phyloP scores from a whole-genome alignment of 2,329 filamentous ascomycete species.

The Lasiodiplodia hormozganensis region DNA sequence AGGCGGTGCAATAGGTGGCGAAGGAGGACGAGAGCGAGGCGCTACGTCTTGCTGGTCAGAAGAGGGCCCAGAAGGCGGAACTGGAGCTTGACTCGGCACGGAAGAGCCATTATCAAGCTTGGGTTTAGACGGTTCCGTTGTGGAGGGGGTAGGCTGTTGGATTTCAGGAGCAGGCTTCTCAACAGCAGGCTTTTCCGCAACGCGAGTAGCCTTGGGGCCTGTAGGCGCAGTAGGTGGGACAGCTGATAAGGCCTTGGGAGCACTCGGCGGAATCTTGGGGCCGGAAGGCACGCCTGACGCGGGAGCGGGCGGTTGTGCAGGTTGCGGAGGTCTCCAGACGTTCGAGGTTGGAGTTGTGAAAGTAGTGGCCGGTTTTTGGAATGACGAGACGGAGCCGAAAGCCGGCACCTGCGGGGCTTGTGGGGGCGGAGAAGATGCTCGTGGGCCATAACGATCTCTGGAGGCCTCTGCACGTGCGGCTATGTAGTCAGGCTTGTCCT shows the following conservation, averaged over 20 bases:
- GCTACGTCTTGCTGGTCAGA: constrained; percentile 23
- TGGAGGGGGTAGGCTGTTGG: constrained; percentile 33
- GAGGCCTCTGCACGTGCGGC: constrained; percentile 55
- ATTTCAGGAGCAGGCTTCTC: constrained; percentile 32
- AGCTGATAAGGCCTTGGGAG: constrained; percentile 44
- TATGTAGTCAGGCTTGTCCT: constrained; percentile 52
- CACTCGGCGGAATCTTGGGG: constrained; percentile 41
- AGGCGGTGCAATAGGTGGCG: constrained; percentile 24
- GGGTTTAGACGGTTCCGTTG: constrained; percentile 32
- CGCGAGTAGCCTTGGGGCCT: constrained; percentile 43
- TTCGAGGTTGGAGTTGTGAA: constrained; percentile 38
- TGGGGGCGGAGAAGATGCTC: constrained; percentile 59
- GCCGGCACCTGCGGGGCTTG: constrained; percentile 62
- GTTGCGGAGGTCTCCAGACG: constrained; percentile 51
- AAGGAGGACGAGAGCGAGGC: constrained; percentile 23
- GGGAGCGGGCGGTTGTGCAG: constrained; percentile 42
- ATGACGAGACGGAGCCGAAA: constrained; percentile 53
- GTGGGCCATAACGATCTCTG: constrained; percentile 54
- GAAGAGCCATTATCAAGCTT: constrained; percentile 3
- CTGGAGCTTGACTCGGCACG: not conserved
- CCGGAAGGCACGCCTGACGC: constrained; percentile 40
- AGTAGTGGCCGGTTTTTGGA: constrained; percentile 26
- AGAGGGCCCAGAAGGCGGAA: constrained; percentile 29
- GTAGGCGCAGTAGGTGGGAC: constrained; percentile 28
- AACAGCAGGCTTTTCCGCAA: constrained; percentile 37